phyloP scores from a whole-genome alignment of 169 alveolate genomes.

The Plasmodium knowlesi region DNA sequence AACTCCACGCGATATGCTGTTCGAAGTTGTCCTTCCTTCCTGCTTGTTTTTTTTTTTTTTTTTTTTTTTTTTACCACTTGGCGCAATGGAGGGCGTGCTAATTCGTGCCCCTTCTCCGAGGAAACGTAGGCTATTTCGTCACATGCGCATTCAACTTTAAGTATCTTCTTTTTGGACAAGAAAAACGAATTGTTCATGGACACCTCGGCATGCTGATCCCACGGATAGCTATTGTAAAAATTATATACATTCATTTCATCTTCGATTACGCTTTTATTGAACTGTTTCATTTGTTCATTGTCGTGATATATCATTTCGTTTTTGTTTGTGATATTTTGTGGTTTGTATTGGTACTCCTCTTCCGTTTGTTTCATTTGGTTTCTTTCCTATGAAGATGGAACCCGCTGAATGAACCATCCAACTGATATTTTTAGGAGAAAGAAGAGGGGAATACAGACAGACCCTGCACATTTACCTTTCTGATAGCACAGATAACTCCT shows the following conservation, averaged over 20 bases:
- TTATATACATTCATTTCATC: conserved; percentile 27
- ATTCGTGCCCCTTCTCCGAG: not conserved
- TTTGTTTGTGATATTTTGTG: conserved; percentile 23
- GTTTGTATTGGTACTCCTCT: conserved; percentile 36
- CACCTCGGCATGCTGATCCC: conserved; percentile 34
- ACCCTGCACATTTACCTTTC: conserved; percentile 4
- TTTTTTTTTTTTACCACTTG: conserved; percentile 2
- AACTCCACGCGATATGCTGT: not conserved
- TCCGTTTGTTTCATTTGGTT: conserved; percentile 28
- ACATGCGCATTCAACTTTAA: conserved; percentile 30
- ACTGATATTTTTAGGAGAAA: not conserved
- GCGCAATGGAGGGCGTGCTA: not conserved
- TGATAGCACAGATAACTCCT: conserved; percentile 45
- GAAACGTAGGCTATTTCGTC: conserved; percentile 36
- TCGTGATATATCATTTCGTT: conserved; percentile 62
- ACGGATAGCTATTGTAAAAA: conserved; percentile 37
- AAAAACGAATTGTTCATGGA: conserved; percentile 51
- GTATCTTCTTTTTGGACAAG: conserved; percentile 32
- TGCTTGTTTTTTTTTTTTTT: not conserved
- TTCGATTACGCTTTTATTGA: conserved; percentile 47
- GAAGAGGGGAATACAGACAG: not conserved
- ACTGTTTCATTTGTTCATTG: conserved; percentile 15
- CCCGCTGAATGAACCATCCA: not conserved
- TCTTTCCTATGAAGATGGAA: conserved; percentile 1
- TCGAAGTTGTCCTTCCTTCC: not conserved